Base-by-base conservation (phyloP, 73 alveolate species). In the Paramecium biaurelia region DNA sequence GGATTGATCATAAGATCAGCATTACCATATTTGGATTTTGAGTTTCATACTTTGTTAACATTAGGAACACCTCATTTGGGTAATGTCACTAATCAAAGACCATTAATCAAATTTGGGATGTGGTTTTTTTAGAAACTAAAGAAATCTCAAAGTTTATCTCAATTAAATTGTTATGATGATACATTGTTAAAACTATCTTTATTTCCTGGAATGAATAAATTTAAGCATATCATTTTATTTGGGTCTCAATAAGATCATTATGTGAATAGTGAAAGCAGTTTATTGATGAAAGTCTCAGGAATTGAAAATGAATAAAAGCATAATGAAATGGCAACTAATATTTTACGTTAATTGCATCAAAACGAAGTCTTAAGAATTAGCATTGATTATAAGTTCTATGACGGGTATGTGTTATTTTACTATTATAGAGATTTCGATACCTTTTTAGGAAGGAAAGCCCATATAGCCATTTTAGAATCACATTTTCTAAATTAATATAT, bases 11-110 rank as follows among this genome's bases (percentile, higher is more conserved):
- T 98, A 18, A 92, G 97, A 87, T 96, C 98, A 56, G 98, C 97
- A 34, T 86, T 93, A 24, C 96, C 96, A 12, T 38, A 28, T 20
- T 43, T 89, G 21, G 87, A 89, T 24, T 97, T 93, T 93, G 99
- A 97, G 67, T 95, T 93, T 89, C 93, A 94, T 93, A 89, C 96
- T 35, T 98, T 93, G 86, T 59, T 98, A 95, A 96, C 99, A 63
- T 94, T 98, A 24, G 96, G 98, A 70, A 92, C 99, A 2, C 99
- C 99, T n/a, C 99, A 98, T 95, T 94, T 98, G 23, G 99, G 99
- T 9, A 93, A 97, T 92, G 95, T 96, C 92, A 95, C 95, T 30
- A 94, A 93, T 59, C 92, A 99, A 82, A 96, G 96, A 57, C 93
- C 97, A 49, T 92, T 98, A 18, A 97, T 96, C 24, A 97, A 99